phyloP scores from a whole-genome alignment of 805 yeast genomes.

The Wickerhamomyces mucosus region DNA sequence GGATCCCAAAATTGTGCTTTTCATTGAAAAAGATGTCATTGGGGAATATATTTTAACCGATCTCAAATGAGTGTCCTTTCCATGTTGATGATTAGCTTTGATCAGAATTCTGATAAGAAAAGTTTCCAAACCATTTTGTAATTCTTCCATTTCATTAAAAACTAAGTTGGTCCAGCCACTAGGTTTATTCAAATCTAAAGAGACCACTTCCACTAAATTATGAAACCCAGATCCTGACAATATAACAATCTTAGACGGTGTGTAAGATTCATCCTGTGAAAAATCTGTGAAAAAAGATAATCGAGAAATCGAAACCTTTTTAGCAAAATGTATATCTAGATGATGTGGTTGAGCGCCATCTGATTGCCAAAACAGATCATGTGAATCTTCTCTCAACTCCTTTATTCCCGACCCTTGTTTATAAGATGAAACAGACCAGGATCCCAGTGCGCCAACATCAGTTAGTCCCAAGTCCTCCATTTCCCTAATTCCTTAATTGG shows the following conservation, averaged over 20 bases:
- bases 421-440: conserved; percentile 74
- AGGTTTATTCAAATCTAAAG: conserved; percentile 52
- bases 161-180: conserved; percentile 69
- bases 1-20: conserved; percentile 15
- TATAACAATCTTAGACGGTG: conserved; percentile 64
- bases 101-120: conserved; percentile 55
- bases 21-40: conserved; percentile 18
- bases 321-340: conserved; percentile 71
- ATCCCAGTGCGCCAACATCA: conserved; percentile 74
- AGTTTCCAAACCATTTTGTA: conserved; percentile 52
- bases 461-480: conserved; percentile 49
- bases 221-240: conserved; percentile 74
- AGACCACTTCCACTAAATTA: conserved; percentile 60
- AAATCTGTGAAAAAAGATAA: conserved; percentile 66
- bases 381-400: conserved; percentile 66
- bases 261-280: conserved; percentile 78
- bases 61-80: conserved; percentile 88
- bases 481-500: conserved; percentile 36
- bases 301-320: conserved; percentile 58
- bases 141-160: conserved; percentile 25
- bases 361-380: conserved; percentile 83
- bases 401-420: conserved; percentile 66
- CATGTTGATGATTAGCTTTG: conserved; percentile 81
- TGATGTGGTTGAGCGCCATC: conserved; percentile 89
- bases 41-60: conserved; percentile 55